Percentiles rank a stretch among this genome's conserved stretches.
phyloP scores from a whole-genome alignment of 441 rosid species.

The Iberis amara region DNA sequence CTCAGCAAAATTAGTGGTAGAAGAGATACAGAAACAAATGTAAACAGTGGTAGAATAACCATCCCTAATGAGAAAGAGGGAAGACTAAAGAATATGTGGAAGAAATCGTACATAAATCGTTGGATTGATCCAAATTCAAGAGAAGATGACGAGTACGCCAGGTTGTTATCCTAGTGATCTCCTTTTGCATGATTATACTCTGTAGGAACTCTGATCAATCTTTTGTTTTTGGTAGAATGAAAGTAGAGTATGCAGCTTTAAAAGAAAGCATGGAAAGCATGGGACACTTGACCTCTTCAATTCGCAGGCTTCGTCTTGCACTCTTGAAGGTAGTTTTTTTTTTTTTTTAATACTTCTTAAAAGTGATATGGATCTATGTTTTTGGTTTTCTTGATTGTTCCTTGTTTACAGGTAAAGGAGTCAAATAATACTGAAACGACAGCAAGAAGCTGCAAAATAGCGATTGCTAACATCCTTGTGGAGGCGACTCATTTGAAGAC shows the following conservation, averaged over 20 bases:
- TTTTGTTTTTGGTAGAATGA: constrained; percentile 50
- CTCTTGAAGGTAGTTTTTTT: constrained; percentile 69
- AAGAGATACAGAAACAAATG: constrained; percentile 38
- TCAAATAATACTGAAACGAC: constrained; percentile 34
- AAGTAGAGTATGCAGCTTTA: constrained; percentile 80
- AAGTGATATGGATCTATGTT: constrained; percentile 1
- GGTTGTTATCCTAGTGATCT: constrained; percentile 41
- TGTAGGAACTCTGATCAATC: constrained; percentile 4
- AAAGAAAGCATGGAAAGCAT: constrained; percentile 81
- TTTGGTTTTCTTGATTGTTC: constrained; percentile 3
- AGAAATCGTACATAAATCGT: constrained; percentile 72
- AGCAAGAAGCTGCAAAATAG: constrained; percentile 30
- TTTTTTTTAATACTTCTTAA: neutral
- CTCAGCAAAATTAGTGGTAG: constrained; percentile 50
- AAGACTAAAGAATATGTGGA: constrained; percentile 65
- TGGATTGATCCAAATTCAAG: constrained; percentile 68
- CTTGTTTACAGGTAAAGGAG: constrained; percentile 54
- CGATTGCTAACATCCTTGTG: constrained; percentile 49
- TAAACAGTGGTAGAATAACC: constrained; percentile 33
- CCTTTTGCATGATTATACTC: constrained; percentile 3
- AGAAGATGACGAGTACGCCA: constrained; percentile 61
- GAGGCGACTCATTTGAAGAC: constrained; percentile 85
- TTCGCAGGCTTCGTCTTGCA: constrained; percentile 74
- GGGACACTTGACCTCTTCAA: constrained; percentile 72
- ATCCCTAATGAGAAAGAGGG: constrained; percentile 53